Evolutionary conservation across 2,329 filamentous ascomycete genomes (phyloP).

Genomic region (Colletotrichum sp.): DNA sequence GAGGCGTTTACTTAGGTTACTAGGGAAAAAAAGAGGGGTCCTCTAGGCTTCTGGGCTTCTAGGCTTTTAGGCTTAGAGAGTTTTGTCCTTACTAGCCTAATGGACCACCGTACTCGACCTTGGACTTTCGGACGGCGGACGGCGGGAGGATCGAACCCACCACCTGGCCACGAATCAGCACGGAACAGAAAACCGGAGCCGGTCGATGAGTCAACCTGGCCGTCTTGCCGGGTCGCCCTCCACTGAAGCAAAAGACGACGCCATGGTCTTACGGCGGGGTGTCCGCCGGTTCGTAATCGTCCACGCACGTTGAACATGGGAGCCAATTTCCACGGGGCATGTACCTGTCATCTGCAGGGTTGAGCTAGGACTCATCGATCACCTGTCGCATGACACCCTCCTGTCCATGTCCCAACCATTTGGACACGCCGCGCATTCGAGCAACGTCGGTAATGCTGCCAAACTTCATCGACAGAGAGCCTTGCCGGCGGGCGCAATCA

Average conservation of each 20-base stretch:
- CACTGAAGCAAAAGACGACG: not conserved
- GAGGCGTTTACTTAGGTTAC: too few species aligned
- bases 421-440: not conserved
- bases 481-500: not conserved
- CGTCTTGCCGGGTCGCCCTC: not conserved
- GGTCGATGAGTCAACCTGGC: slow-evolving; percentile 2
- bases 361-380: slow-evolving; percentile 10
- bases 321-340: not conserved
- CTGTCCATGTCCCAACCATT: not conserved
- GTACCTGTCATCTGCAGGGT: not conserved
- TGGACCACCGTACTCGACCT: not conserved
- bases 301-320: not conserved
- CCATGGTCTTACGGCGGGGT: slow-evolving; percentile 6
- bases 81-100: too few species aligned
- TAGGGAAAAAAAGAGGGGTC: too few species aligned
- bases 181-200: not conserved
- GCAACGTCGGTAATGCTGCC: not conserved
- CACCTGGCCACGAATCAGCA: not conserved
- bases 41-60: too few species aligned
- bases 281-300: slow-evolving; percentile 15
- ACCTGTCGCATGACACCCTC: not conserved
- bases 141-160: not conserved
- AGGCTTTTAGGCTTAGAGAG: too few species aligned
- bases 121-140: not conserved
- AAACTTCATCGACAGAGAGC: not conserved